Percentiles rank a stretch among this genome's conserved stretches.
Evolutionary conservation across 2,329 filamentous ascomycete genomes (phyloP).

Genomic region (Metarhizium rileyi): DNA sequence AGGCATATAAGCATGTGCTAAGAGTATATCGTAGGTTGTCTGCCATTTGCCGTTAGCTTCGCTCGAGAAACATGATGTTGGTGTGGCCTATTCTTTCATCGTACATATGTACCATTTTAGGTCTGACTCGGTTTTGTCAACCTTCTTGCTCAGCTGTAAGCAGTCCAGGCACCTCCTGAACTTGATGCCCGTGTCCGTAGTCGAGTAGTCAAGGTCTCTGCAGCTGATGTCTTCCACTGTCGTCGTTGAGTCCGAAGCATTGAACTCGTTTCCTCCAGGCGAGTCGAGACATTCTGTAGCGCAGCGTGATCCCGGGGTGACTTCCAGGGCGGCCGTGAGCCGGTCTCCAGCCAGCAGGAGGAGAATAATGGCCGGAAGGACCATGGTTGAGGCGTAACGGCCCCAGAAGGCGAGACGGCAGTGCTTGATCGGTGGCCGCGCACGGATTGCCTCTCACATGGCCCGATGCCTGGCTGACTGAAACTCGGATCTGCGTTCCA

Average conservation of each 20-base stretch:
- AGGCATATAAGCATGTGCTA: conserved; percentile 34
- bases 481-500: background rate
- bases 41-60: conserved; percentile 11
- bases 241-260: conserved; percentile 30
- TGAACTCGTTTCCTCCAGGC: conserved; percentile 20
- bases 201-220: conserved; percentile 29
- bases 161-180: conserved; percentile 38
- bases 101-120: conserved; percentile 38
- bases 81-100: conserved; percentile 7
- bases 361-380: conserved; percentile 6
- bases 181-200: conserved; percentile 29
- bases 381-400: background rate
- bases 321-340: conserved; percentile 26
- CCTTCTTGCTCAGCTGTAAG: conserved; percentile 33
- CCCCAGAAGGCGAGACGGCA: background rate
- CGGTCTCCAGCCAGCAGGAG: conserved; percentile 11
- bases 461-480: background rate
- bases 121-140: conserved; percentile 30
- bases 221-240: conserved; percentile 38
- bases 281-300: conserved; percentile 36
- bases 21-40: conserved; percentile 41
- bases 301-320: conserved; percentile 42
- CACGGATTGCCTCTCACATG: background rate
- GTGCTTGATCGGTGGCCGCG: background rate
- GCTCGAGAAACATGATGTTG: background rate